Evolutionary conservation across 1,284 basidiomycete genomes (phyloP), one percentile per base, ranked within the genome.

Genomic region (Ustilago sp.): DNA sequence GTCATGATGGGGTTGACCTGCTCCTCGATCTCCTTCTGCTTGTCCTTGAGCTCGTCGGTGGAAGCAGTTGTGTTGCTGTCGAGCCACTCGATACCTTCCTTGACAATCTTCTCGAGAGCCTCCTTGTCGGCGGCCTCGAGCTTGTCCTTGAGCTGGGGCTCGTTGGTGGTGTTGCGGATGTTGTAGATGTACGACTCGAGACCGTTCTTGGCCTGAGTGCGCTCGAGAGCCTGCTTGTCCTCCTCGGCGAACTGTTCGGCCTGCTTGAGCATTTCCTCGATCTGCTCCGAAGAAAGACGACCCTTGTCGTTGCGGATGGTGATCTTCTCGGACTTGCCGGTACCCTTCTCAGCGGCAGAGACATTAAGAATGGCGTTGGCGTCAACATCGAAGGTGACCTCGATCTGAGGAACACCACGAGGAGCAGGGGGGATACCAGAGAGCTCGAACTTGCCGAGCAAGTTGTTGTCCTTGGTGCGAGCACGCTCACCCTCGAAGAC

Each of bases 401-500:
- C 95, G 85, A 98, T 91, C 87, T 98, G 95, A 85, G 96, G 95
- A 83, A 98, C 95, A 90, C 96, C 96, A 89, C 96, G 94, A 77
- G 96, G 96, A 55, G 95, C 95, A 45, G 96, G 96, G 41, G 96
- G 96, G 84, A 99, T 98, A 77, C 95, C 95, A 63, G 95, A 92
- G 60, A 98, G 93, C 89, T 98, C 95, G 89, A 98, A 99, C 89
- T 98, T 97, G 87, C 96, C 96, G 88, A 99, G 94, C 62, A 98
- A 71, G 90, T 98, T 98, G 91, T 98, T 98, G 89, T 99, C 97
- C 91, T 98, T 98, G 79, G 95, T 98, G 86, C 95, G 93, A 61
- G 95, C 94, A 90, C 96, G 95, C 89, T 99, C 97, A 89, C 97
- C 96, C 90, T 99, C 96, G 89, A 91, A 99, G 70, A 99, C 96